Base-by-base conservation (phyloP, 305 asterid genomes). In the Plantago rigida region DNA sequence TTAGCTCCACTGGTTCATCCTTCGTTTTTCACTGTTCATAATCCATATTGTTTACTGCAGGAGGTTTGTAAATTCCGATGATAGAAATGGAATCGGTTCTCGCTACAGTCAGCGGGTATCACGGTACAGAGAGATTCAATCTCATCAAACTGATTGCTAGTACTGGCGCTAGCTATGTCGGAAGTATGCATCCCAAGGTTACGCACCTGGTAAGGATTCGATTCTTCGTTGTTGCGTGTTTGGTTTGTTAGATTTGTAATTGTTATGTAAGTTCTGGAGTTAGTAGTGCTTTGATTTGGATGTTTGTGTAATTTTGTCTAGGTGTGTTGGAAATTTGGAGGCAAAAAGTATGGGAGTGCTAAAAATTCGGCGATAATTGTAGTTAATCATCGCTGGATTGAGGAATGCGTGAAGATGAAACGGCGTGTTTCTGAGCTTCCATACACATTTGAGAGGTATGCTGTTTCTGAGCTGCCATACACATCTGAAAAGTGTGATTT, bases 251-350 rank as follows among this genome's bases (percentile, higher is more conserved):
- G 42, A 24, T 44, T 58, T 28, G 2, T 24, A 8, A 36, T 6
- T 14, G 0, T 0, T 28, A 14, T 0, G 1, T 6, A 14, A 5
- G 3, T 2, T 3, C 9, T 49, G 53, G 39, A 11, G 13, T 41
- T 13, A 15, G 26, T 59, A 63, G 29, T 51, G 4, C 15, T 54
- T 28, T 41, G 53, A 15, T 12, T 14, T 39, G 39, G 64, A 50
- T 24, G 47, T 50, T 36, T 59, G 63, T 28, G 44, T 73, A 75
- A 44, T 28, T 39, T 69, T 63, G 66, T 31, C 36, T 68, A 93
- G 99, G 89, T 89, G 59, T 93, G 99, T 65, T 74, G 92, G 94
- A 83, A 75, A 75, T 82, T 78, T 70, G 87, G 87, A 60, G 99
- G 99, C 55, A 83, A 67, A 66, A 92, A 92, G 65, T 89, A 82